phyloP scores from a whole-genome alignment of 495 filamentous ascomycete genomes.

The Hypomontagnella submonticulosa region DNA sequence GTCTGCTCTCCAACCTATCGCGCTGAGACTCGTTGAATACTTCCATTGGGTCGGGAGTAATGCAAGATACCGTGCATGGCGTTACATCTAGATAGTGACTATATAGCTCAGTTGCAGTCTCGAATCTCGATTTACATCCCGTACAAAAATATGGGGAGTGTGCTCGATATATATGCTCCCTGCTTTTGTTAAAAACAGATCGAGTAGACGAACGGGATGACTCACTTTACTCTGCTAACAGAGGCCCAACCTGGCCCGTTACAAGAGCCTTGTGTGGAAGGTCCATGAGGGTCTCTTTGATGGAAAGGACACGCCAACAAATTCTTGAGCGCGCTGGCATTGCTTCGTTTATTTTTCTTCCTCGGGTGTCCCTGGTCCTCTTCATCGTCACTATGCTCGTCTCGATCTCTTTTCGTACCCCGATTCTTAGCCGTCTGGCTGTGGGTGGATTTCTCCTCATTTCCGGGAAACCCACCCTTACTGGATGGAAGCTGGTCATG shows the following conservation, averaged over 20 bases:
- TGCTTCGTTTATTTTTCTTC: background rate
- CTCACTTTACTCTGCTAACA: conserved; percentile 6
- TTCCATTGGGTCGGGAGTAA: conserved; percentile 1
- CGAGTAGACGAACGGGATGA: background rate
- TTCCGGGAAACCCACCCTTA: too few relatives aligned
- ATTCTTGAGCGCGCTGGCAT: background rate
- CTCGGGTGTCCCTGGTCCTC: background rate
- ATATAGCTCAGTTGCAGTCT: background rate
- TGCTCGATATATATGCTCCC: conserved; percentile 5
- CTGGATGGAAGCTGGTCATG: background rate
- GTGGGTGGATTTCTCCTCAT: background rate
- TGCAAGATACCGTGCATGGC: background rate
- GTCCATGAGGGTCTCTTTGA: conserved; percentile 4
- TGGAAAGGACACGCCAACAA: conserved; percentile 3
- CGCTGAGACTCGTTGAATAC: conserved; percentile 1
- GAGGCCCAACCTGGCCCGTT: conserved; percentile 1
- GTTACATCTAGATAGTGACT: conserved; percentile 6
- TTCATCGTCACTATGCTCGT: conserved; percentile 5
- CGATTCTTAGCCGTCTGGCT: background rate
- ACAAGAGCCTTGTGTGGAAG: conserved; percentile 3
- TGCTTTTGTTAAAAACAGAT: background rate
- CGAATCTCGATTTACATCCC: conserved; percentile 5
- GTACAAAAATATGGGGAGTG: conserved; percentile 3
- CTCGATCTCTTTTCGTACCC: background rate
- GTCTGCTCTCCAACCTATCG: background rate